A percentile compares a stretch with the other conserved stretches of the same genome.
Evolutionary conservation across 2,329 filamentous ascomycete genomes (phyloP).

Genomic region (Botryotinia calthae): DNA sequence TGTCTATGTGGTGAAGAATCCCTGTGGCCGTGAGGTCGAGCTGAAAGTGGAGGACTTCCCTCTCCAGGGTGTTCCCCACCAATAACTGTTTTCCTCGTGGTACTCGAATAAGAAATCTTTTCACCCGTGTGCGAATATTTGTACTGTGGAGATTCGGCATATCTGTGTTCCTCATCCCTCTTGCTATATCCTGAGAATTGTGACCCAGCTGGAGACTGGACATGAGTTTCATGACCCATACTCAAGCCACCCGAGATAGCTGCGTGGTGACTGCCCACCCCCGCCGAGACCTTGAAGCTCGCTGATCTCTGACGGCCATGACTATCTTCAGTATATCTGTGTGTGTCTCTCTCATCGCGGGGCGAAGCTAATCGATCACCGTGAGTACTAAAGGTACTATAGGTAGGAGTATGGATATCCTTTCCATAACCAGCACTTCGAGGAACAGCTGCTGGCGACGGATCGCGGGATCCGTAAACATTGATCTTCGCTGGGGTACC

Average conservation of each 20-base stretch:
- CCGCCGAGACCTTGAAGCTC: conserved; percentile 33
- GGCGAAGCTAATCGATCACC: conserved; percentile 5
- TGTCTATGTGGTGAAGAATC: conserved; percentile 15
- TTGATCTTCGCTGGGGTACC: conserved; percentile 18
- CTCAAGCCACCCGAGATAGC: conserved; percentile 31
- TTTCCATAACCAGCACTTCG: conserved; percentile 3
- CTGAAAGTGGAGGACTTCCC: conserved; percentile 25
- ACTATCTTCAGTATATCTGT: conserved; percentile 27
- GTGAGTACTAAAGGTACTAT: not conserved
- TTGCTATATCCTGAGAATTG: conserved; percentile 12
- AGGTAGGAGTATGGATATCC: conserved; percentile 1
- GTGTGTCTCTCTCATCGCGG: conserved; percentile 23
- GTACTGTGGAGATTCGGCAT: conserved; percentile 38
- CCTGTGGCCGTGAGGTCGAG: conserved; percentile 18
- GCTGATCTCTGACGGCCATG: conserved; percentile 28
- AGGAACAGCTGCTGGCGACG: conserved; percentile 1
- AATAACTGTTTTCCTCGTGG: conserved; percentile 27
- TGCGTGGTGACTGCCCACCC: conserved; percentile 22
- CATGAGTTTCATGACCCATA: conserved; percentile 27
- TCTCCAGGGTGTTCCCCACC: conserved; percentile 22
- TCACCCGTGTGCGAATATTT: conserved; percentile 43
- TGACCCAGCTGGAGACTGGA: conserved; percentile 16
- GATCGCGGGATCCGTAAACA: conserved; percentile 15
- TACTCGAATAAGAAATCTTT: conserved; percentile 38
- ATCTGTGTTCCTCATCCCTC: conserved; percentile 22